These are phyloP conservation scores for Ramularia collo-cygni DNA, from an alignment of 2,329 filamentous ascomycete genomes.

Conservation along the genomic window DNA sequence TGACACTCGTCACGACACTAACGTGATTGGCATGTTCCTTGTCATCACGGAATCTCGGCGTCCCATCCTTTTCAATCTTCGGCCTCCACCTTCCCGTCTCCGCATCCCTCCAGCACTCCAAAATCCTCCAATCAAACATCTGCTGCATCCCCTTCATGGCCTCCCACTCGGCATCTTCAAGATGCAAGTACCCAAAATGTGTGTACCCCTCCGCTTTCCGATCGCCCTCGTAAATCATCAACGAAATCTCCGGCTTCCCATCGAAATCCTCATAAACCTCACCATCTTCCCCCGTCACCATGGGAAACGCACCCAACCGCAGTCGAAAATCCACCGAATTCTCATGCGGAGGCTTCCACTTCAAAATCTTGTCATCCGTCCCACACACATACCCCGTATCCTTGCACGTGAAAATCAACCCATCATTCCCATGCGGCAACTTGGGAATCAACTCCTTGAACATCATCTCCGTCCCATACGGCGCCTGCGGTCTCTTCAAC, in stretches of 20 bases:
- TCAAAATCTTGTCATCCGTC: conserved; percentile 88
- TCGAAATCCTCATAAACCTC: conserved; percentile 70
- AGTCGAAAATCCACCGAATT: conserved; percentile 93
- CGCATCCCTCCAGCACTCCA: conserved; percentile 81
- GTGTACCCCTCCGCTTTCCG: conserved; percentile 54
- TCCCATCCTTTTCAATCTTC: conserved; percentile 41
- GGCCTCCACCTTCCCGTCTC: conserved; percentile 68
- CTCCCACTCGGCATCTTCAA: conserved; percentile 78
- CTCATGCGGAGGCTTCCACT: conserved; percentile 94
- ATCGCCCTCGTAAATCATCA: conserved; percentile 63
- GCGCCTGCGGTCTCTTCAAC: conserved; percentile 83
- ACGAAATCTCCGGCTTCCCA: conserved; percentile 62
- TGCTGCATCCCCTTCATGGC: conserved; percentile 64
- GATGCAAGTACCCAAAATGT: conserved; percentile 49
- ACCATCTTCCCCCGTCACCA: conserved; percentile 63
- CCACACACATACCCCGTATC: conserved; percentile 79
- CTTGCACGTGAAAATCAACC: conserved; percentile 94
- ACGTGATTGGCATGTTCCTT: conserved; percentile 88
- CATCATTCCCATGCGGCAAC: conserved; percentile 89
- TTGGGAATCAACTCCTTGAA: conserved; percentile 78
- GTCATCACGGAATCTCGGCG: conserved; percentile 81
- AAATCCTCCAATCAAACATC: conserved; percentile 76
- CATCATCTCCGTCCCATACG: conserved; percentile 87
- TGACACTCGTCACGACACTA: conserved; percentile 73
- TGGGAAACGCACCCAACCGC: conserved; percentile 63